Conservation (phyloP, 441 rosid species). For the Iberis amara region DNA sequence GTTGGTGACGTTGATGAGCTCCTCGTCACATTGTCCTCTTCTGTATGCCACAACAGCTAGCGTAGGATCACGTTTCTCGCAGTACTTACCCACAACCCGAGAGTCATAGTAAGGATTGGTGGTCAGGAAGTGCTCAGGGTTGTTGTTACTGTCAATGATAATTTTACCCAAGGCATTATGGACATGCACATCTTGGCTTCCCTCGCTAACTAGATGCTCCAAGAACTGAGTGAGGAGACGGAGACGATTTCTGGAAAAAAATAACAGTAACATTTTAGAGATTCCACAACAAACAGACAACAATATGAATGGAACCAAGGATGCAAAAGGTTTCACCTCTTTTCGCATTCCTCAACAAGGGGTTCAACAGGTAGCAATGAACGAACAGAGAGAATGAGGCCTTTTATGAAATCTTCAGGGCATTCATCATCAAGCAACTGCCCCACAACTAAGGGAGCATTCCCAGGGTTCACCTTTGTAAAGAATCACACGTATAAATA, state of each 20-base stretch:
- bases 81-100: conserved; percentile 93
- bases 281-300: conserved; percentile 7
- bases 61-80: conserved; percentile 99
- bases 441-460: conserved; percentile 91
- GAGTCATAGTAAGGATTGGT: conserved; percentile 98
- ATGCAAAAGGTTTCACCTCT: conserved; percentile 48
- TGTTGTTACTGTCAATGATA: conserved; percentile 94
- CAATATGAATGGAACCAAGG: conserved; percentile 8
- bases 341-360: conserved; percentile 92
- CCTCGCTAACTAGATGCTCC: conserved; percentile 99
- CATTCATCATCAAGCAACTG: conserved; percentile 94
- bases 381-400: conserved; percentile 87
- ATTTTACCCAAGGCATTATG: conserved; percentile 99
- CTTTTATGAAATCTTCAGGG: conserved; percentile 89
- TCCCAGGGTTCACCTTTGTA: conserved; percentile 78
- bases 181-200: conserved; percentile 99
- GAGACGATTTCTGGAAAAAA: conserved; percentile 79
- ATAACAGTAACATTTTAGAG: conserved; percentile 21
- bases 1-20: conserved; percentile 92
- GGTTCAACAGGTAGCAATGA: conserved; percentile 93
- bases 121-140: conserved; percentile 97
- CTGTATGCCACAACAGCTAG: conserved; percentile 97
- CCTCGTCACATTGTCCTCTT: conserved; percentile 97
- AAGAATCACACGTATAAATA: conserved; percentile 22
- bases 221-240: conserved; percentile 98